Evolutionary conservation across 176 grass and related monocot species (phyloP), one percentile per base, ranked within the genome.

Genomic region (Lolium perenne): DNA sequence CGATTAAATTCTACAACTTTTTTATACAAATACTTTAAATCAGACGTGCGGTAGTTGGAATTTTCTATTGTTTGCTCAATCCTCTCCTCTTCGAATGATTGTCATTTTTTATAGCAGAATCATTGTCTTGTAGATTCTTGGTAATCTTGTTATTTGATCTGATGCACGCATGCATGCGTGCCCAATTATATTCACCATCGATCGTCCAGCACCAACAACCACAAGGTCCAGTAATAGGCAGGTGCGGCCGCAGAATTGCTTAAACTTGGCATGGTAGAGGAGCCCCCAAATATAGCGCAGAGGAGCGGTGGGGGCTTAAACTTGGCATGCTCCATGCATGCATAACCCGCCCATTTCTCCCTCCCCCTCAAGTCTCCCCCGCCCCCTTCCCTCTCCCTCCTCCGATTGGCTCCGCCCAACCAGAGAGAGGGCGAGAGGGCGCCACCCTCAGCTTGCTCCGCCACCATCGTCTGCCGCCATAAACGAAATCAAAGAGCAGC

Each of bases 321-420:
- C 89, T 74, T 66, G 89, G 84, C 80, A 35, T 16, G 80, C 7
- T 49, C 14, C 74, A 76, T 71, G 32, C 80, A 74, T 83, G 32
- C 80, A 74, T 83, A 87, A 79, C 74, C 66, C 66, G 66, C 80
- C 69, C 80, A 74, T 83, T 79, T 87, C 74, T 58, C 58, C 55
- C 46, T 13, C 8, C 46, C 55, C 43, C 18, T 22, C 66, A 55
- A 76, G 20, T 53, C n/a, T 18, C 14, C 80, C 46, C 47, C 47
- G 18, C 45, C 89, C 59, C 50, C 68, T 84, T 80, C 85, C 81
- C 85, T 87, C 76, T 84, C 89, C 81, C 76, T 91, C 89, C 81
- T 91, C 89, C 85, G 81, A 84, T 91, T 91, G 89, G 89, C 76
- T 76, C 81, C 69, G 69, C 84, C 85, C 89, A 81, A 81, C 81